Base-by-base conservation (phyloP, 2,329 filamentous ascomycete genomes). In the Fusarium chaquense region DNA sequence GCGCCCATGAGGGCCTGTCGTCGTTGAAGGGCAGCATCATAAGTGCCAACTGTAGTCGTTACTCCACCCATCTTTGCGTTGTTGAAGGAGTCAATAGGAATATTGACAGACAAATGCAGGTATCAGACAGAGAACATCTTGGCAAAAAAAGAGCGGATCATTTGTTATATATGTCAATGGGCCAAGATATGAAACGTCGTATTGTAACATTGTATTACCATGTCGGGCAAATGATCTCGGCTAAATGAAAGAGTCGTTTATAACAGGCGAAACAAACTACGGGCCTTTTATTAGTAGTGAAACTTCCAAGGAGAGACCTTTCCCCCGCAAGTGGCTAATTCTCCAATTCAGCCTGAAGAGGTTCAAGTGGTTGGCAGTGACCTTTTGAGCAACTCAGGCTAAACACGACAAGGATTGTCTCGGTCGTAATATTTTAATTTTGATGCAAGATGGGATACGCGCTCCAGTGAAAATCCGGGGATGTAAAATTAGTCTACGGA, bases 1-100 rank as follows among this genome's bases (percentile, higher is more conserved):
- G 80, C 79, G 54, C 85, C 85, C 83, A 86, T 87, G 30, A 88
- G 79, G 40, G 82, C 82, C 76, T 87, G 81, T 12, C 85, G 84
- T 55, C 84, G 82, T 41, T 81, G 74, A 15, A 87, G 77, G 20
- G 86, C 86, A 22, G 83, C 85, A 83, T 87, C 84, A 67, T 86
- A 85, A 55, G 68, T 67, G 56, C 62, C 62, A 30, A 53, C n/a
- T 20, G 56, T 51, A 18, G 65, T 61, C 5, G 54, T 24, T n/a
- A 49, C 53, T 33, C 52, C 65, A 47, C 65, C 65, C 65, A 69
- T 69, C 4, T 36, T 62, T 53, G 11, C 33, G 12, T 49, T n/a
- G 16, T 20, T 40, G 36, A 40, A 40, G 2, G 13, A 28, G 24
- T 40, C 16, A 5, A 20, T 20, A 26, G 5, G 0, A 12, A 40